Conservation (phyloP, 2,329 filamentous ascomycete genomes). For the Cyphellophora attinorum region DNA sequence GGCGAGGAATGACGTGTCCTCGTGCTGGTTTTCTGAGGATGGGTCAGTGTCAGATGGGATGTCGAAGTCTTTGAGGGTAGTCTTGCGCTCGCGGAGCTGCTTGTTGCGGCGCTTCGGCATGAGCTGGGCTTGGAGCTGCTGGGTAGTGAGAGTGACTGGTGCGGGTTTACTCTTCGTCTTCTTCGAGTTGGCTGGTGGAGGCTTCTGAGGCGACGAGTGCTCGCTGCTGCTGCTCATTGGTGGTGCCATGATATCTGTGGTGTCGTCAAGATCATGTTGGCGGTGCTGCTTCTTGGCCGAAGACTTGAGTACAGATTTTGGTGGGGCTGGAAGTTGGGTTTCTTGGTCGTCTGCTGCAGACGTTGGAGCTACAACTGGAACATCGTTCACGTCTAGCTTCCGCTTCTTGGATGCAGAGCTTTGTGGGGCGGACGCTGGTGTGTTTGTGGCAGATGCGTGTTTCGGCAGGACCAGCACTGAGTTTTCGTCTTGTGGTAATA, state of each 20-base stretch:
- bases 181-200: constrained; percentile 1
- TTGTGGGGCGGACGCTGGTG: constrained; percentile 5
- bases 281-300: constrained; percentile 8
- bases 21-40: constrained; percentile 5
- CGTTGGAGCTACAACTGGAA: constrained; percentile 2
- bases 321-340: constrained; percentile 4
- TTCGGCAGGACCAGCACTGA: constrained; percentile 9
- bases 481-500: constrained; percentile 17
- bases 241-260: constrained; percentile 14
- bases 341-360: neutral
- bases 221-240: constrained; percentile 6
- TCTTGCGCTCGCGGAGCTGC: constrained; percentile 5
- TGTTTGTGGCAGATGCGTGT: constrained; percentile 1
- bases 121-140: constrained; percentile 10
- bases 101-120: constrained; percentile 11
- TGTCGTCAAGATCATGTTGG: constrained; percentile 5
- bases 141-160: constrained; percentile 8
- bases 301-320: constrained; percentile 7
- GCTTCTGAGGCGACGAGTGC: constrained; percentile 7
- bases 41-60: constrained; percentile 13
- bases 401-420: constrained; percentile 14
- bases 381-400: constrained; percentile 10
- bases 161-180: constrained; percentile 1
- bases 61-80: constrained; percentile 9
- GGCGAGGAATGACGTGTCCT: constrained; percentile 16